Evolutionary conservation across 2,329 filamentous ascomycete genomes (phyloP), one percentile per base, ranked within the genome.

Genomic region (Escovopsis sp.): DNA sequence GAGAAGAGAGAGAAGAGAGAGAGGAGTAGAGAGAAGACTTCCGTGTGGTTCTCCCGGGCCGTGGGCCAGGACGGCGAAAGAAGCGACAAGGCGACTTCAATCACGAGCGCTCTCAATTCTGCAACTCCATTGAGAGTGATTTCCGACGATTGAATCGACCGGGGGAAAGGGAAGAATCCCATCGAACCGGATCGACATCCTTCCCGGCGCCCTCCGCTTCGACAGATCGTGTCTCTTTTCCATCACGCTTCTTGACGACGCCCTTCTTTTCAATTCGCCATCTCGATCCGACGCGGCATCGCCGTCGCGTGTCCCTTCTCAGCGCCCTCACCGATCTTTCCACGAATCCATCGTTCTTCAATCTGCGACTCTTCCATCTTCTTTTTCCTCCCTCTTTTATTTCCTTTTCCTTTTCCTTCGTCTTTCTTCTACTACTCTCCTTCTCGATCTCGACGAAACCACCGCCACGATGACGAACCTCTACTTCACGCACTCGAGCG

Each of bases 401-500:
- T 18, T 41, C 34, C 25, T 34, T 32, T 29, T 14, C 18, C 17
- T 27, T 15, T 15, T 11, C 23, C 4, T 26, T 27, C 29, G 10
- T 23, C 13, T 5, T 14, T 34, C 31, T 18, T 34, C 37, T 28
- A 21, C 25, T 44, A 38, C 44, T 43, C 35, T n/a, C n/a, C n/a
- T n/a, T n/a, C n/a, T n/a, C n/a, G n/a, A n/a, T n/a, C n/a, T n/a
- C n/a, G n/a, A n/a, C n/a, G n/a, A n/a, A 40, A 43, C 37, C 41
- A 44, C 38, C 53, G 57, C 56, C 62, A 83, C 53, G 54, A 94
- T 98, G 90, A 74, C 88, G 66, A 93, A 92, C 64, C 78, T 88
- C 48, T 79, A 79, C 57, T 94, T 94, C 55, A 71, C 80, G 54
- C 84, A 86, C 63, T 94, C 84, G 58, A 87, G 82, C 72, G 87